These are phyloP conservation scores for Suillus tomentosus DNA, from an alignment of 768 basidiomycete species.

Conservation along the genomic window DNA sequence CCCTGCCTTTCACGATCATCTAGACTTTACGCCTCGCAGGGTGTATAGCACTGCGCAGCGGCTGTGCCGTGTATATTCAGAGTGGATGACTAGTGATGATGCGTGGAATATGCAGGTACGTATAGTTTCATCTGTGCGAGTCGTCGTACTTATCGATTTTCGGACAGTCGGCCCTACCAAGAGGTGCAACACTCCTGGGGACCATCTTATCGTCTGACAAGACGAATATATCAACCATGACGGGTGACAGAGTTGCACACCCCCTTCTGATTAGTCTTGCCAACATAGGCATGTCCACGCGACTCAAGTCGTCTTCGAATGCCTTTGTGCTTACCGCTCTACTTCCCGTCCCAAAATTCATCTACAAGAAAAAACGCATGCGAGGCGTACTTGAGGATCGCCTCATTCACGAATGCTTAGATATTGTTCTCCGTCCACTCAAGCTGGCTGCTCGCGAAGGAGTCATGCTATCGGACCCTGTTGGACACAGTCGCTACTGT, in stretches of 20 bases:
- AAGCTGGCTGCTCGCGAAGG: background rate
- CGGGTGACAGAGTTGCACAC: conserved; percentile 32
- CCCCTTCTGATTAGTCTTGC: conserved; percentile 34
- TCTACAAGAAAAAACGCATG: conserved; percentile 20
- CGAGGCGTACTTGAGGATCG: conserved; percentile 27
- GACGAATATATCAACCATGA: conserved; percentile 33
- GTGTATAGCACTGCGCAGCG: conserved; percentile 16
- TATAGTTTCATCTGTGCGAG: background rate
- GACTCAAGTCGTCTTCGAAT: conserved; percentile 30
- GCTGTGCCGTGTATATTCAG: conserved; percentile 16
- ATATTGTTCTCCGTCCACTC: background rate
- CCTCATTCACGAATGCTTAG: conserved; percentile 29
- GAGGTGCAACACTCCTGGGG: conserved; percentile 25
- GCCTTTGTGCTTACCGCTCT: conserved; percentile 22
- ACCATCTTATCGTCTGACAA: conserved; percentile 35
- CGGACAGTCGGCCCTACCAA: conserved; percentile 19
- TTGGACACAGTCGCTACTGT: too few species aligned
- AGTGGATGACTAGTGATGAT: conserved; percentile 23
- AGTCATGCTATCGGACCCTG: too few species aligned
- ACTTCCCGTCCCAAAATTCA: conserved; percentile 23
- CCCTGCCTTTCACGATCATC: conserved; percentile 23
- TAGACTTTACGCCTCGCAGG: conserved; percentile 23
- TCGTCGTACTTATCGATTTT: conserved; percentile 5
- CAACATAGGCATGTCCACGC: conserved; percentile 31
- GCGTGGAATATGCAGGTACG: conserved; percentile 25